Percentiles rank a stretch among this genome's conserved stretches.
These are phyloP conservation scores for Rhizopogon roseolus DNA, from an alignment of 768 basidiomycete genomes.

Conservation along the genomic window DNA sequence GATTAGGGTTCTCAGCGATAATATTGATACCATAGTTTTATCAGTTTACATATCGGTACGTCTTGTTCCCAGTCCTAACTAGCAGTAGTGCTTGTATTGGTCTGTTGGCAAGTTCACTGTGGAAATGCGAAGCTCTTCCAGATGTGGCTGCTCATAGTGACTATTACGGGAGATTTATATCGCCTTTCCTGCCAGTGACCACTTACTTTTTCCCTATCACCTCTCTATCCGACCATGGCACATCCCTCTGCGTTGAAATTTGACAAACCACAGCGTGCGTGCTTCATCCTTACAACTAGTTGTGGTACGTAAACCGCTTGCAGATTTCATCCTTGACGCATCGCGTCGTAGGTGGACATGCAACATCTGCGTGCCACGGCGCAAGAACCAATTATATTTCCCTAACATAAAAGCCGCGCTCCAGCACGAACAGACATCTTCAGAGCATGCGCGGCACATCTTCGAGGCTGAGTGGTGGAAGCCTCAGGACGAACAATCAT, in stretches of 20 bases:
- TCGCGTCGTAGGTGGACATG: constrained; percentile 29
- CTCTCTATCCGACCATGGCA: not conserved
- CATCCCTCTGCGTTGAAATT: not conserved
- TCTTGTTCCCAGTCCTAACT: no score
- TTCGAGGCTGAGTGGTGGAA: constrained; percentile 7
- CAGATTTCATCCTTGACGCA: constrained; percentile 21
- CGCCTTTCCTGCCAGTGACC: not conserved
- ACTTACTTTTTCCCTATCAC: not conserved
- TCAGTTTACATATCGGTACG: no score
- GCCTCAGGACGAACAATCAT: constrained; percentile 12
- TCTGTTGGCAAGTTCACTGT: not conserved
- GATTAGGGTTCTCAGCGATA: no score
- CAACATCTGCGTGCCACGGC: constrained; percentile 23
- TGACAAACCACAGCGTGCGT: not conserved
- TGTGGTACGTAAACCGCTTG: not conserved
- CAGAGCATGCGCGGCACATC: constrained; percentile 13
- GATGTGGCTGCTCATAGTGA: not conserved
- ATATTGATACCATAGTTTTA: no score
- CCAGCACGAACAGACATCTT: constrained; percentile 24
- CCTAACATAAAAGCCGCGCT: constrained; percentile 24
- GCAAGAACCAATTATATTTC: constrained; percentile 15
- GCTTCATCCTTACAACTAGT: not conserved
- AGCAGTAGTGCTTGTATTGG: no score
- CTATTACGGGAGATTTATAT: not conserved
- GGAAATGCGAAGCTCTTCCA: not conserved